Base-by-base conservation (phyloP, 176 grass and related monocot species). In the Stipa capillata region DNA sequence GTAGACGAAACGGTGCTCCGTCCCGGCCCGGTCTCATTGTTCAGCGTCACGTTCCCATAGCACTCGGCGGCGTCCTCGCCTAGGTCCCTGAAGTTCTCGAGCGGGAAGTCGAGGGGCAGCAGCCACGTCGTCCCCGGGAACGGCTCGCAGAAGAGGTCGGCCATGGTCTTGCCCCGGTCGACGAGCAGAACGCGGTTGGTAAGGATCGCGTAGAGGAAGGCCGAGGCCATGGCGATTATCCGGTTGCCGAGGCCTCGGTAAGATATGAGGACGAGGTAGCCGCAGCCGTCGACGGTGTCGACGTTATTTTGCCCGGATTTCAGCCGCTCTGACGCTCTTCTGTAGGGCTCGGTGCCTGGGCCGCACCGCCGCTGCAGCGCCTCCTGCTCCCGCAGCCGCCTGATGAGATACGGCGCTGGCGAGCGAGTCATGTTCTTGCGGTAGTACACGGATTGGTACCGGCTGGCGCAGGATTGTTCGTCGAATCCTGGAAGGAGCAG, bases 131-230 rank as follows among this genome's bases (percentile, higher is more conserved):
- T 81, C 8, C 73, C 82, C 2, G 35, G 87, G 73, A 93, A 90
- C 14, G 91, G 87, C 77, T 93, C 88, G 47, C 91, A 94, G 74
- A 94, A 80, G 24, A 94, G 29, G 37, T 84, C 92, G 6, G 34
- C 25, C 45, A 89, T 56, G 54, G 54, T 83, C 7, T 12, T 21
- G 36, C 71, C 43, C 3, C 69, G 36, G 55, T 90, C 68, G 78
- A 90, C 21, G 4, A 90, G 53, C 8, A 90, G 48, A 4, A 90
- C 83, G 25, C 71, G 70, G 37, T 78, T 36, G 8, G 78, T 90
- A 42, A 85, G 78, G 25, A 89, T 63, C 16, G 87, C 51, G 52
- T 81, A 82, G 5, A 89, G 44, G 73, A 90, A 90, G 8, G 78
- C 56, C 3, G 83, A 86, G 34, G 31, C 65, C 8, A 83, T 56